These are phyloP conservation scores for Vigna hirtella DNA, from an alignment of 306 rosid genomes.

Conservation along the genomic window DNA sequence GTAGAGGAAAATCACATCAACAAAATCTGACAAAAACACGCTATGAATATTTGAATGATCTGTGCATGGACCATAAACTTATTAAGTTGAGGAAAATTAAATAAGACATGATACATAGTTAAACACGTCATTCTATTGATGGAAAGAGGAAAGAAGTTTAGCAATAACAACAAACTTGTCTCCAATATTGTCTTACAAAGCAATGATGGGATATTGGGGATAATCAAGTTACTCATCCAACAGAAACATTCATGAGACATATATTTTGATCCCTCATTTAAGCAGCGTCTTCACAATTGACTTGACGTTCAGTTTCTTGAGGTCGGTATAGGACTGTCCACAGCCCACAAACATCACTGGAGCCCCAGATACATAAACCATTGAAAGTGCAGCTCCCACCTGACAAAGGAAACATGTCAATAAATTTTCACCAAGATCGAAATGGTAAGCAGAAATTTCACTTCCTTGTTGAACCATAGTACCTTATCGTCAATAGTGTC, in stretches of 20 bases:
- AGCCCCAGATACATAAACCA: conserved; percentile 98
- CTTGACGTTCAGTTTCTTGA: conserved; percentile 93
- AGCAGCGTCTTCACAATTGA: conserved; percentile 93
- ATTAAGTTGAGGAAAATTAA: background rate
- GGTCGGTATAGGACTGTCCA: conserved; percentile 97
- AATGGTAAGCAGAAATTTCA: conserved; percentile 11
- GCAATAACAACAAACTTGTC: conserved; percentile 36
- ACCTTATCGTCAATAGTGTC: conserved; percentile 99
- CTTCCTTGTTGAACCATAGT: conserved; percentile 44
- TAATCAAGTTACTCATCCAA: conserved; percentile 41
- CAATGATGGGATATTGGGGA: conserved; percentile 34
- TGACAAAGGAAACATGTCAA: conserved; percentile 35
- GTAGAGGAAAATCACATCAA: no score
- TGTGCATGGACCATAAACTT: background rate
- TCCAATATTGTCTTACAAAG: conserved; percentile 40
- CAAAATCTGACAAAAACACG: no score
- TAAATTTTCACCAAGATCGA: conserved; percentile 1
- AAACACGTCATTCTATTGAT: background rate
- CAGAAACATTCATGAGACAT: conserved; percentile 37
- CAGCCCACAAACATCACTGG: conserved; percentile 99
- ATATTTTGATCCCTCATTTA: conserved; percentile 52
- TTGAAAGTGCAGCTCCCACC: conserved; percentile 99
- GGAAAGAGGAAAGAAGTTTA: conserved; percentile 3
- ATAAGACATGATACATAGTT: background rate
- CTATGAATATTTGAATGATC: no score